phyloP scores from a whole-genome alignment of 1,284 basidiomycete species.

The Puccinia horiana region DNA sequence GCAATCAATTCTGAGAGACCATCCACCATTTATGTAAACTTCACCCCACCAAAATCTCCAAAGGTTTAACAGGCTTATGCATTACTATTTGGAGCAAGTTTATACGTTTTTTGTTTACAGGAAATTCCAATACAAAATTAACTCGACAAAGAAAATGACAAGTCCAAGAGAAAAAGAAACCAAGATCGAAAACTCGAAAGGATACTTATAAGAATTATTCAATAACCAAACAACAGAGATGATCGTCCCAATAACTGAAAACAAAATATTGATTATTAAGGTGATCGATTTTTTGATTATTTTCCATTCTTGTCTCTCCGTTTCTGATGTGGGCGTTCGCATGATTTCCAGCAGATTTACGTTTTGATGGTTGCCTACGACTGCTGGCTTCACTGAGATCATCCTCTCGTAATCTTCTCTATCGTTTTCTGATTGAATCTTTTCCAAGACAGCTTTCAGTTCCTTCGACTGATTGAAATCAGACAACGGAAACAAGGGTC shows the following conservation, averaged over 20 bases:
- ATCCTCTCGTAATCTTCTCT: not conserved
- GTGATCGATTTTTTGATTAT: slow-evolving; percentile 2
- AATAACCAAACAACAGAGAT: slow-evolving; percentile 6
- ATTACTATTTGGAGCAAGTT: too few relatives aligned
- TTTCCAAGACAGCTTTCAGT: not conserved
- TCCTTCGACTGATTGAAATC: not conserved
- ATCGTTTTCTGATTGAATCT: not conserved
- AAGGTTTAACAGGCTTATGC: too few relatives aligned
- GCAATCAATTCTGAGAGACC: too few relatives aligned
- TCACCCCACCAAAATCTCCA: too few relatives aligned
- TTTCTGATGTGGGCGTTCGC: not conserved
- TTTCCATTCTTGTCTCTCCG: slow-evolving; percentile 18
- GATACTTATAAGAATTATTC: not conserved
- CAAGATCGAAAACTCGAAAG: not conserved
- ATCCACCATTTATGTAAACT: too few relatives aligned
- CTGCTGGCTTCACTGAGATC: slow-evolving; percentile 10
- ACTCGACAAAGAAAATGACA: not conserved
- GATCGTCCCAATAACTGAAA: not conserved
- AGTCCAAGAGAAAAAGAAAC: not conserved
- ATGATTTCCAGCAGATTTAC: not conserved
- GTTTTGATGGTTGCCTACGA: not conserved
- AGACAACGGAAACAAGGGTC: not conserved
- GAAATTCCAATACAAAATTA: slow-evolving; percentile 21
- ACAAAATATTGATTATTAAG: slow-evolving; percentile 2
- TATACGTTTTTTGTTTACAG: not conserved